phyloP scores from a whole-genome alignment of 805 yeast genomes.

The baker's yeast (Saccharomyces cerevisiae) region DNA sequence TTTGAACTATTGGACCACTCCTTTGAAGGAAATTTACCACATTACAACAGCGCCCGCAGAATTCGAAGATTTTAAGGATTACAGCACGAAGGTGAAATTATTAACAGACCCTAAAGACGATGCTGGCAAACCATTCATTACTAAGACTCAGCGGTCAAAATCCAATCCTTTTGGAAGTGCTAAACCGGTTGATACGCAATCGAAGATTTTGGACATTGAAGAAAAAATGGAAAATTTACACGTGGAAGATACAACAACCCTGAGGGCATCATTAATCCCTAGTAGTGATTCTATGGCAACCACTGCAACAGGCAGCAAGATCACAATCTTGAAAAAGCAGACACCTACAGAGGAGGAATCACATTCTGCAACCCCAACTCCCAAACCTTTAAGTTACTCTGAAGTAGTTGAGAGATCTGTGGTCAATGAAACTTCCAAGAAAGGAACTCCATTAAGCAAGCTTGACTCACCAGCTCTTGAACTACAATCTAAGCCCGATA shows the following conservation, averaged over 20 bases:
- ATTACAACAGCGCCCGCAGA: slow-evolving; percentile 32
- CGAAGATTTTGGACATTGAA: slow-evolving; percentile 58
- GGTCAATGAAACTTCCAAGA: background rate
- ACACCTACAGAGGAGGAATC: background rate
- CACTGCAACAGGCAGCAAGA: slow-evolving; percentile 10
- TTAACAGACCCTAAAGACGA: slow-evolving; percentile 23
- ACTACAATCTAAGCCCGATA: background rate
- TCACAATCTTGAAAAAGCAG: slow-evolving; percentile 17
- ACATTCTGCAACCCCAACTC: background rate
- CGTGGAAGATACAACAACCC: slow-evolving; percentile 37
- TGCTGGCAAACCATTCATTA: slow-evolving; percentile 19
- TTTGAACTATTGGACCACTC: slow-evolving; percentile 23
- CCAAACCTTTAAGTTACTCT: slow-evolving; percentile 3
- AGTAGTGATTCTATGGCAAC: slow-evolving; percentile 9
- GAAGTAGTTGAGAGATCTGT: background rate
- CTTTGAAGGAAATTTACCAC: slow-evolving; percentile 31
- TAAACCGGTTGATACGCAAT: slow-evolving; percentile 71
- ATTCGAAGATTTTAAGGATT: slow-evolving; percentile 33
- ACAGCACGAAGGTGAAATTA: slow-evolving; percentile 23
- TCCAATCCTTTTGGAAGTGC: slow-evolving; percentile 77
- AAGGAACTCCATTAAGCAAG: background rate
- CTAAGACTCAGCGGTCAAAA: slow-evolving; percentile 30
- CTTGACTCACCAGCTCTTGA: background rate
- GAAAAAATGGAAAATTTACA: slow-evolving; percentile 35
- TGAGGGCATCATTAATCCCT: slow-evolving; percentile 18